Conservation (phyloP, 2,329 filamentous ascomycete species). For the Penicillium glabrum region DNA sequence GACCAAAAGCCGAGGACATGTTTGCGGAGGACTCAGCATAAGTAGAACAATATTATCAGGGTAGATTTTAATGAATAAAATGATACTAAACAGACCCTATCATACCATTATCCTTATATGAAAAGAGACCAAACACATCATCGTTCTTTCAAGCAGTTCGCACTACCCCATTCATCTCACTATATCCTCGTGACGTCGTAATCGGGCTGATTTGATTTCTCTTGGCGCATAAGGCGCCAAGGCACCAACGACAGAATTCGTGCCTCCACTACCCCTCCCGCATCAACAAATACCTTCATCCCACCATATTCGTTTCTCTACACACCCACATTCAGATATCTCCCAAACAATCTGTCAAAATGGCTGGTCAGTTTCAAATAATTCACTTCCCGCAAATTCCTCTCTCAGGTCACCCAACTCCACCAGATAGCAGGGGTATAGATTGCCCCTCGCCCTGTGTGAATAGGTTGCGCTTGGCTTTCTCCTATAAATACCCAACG, state of each 20-base stretch:
- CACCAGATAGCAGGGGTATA: constrained; percentile 2
- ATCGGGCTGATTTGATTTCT: constrained; percentile 3
- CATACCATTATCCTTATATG: background rate
- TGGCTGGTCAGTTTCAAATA: constrained; percentile 32
- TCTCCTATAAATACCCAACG: constrained; percentile 2
- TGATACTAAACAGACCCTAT: constrained; percentile 7
- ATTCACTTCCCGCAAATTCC: background rate
- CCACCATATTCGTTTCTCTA: constrained; percentile 8
- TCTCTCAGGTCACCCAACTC: background rate
- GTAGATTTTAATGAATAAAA: constrained; percentile 18
- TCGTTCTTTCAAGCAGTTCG: background rate
- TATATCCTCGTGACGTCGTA: background rate
- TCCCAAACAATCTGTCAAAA: constrained; percentile 26
- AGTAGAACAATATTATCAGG: constrained; percentile 9
- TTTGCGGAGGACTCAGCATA: constrained; percentile 70
- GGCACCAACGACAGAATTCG: constrained; percentile 23
- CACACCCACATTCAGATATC: constrained; percentile 20
- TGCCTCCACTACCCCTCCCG: constrained; percentile 24
- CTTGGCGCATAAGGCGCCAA: constrained; percentile 14
- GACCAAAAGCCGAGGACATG: constrained; percentile 80
- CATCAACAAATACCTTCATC: constrained; percentile 26
- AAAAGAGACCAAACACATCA: background rate
- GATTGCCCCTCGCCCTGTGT: constrained; percentile 10
- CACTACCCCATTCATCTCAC: constrained; percentile 1
- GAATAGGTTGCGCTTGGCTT: constrained; percentile 17